Percentiles rank a stretch among this genome's conserved stretches.
Evolutionary conservation across 2,329 filamentous ascomycete genomes (phyloP).

Genomic region (Pseudogymnoascus sp.): DNA sequence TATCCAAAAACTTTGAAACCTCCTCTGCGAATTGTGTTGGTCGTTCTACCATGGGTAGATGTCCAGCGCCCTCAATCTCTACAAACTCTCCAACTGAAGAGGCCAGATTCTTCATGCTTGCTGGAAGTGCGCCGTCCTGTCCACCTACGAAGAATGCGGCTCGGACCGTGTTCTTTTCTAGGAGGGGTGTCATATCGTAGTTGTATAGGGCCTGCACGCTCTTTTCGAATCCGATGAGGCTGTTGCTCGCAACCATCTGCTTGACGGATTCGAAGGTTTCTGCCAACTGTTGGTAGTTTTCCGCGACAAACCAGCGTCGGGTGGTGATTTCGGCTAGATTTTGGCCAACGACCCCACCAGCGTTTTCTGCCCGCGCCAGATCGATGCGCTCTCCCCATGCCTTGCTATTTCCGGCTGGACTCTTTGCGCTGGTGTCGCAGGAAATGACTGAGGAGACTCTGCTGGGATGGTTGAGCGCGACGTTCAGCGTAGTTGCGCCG

Average conservation of each 20-base stretch:
- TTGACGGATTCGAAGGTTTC: constrained; percentile 52
- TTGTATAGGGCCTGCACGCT: constrained; percentile 65
- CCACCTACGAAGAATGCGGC: constrained; percentile 68
- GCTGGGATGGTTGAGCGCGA: constrained; percentile 59
- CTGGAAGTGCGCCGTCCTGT: constrained; percentile 67
- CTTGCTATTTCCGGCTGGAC: constrained; percentile 66
- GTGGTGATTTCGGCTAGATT: constrained; percentile 66
- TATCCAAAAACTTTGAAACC: constrained; percentile 49
- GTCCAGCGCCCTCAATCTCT: constrained; percentile 64
- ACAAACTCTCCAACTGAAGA: constrained; percentile 52
- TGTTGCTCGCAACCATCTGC: constrained; percentile 63
- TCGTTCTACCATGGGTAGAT: constrained; percentile 79
- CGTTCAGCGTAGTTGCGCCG: constrained; percentile 69
- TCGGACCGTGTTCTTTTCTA: constrained; percentile 50
- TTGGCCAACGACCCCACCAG: constrained; percentile 52
- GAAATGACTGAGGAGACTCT: constrained; percentile 58
- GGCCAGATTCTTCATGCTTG: constrained; percentile 73
- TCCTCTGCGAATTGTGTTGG: constrained; percentile 61
- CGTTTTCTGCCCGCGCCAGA: constrained; percentile 48
- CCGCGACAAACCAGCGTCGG: constrained; percentile 64
- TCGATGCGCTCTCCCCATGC: constrained; percentile 74
- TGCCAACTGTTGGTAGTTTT: constrained; percentile 45
- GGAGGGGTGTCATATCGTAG: constrained; percentile 57
- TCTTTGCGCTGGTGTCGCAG: constrained; percentile 72
- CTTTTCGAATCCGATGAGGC: constrained; percentile 61